Base-by-base conservation (phyloP, 176 grass and related monocot species). In the Guadua angustifolia region DNA sequence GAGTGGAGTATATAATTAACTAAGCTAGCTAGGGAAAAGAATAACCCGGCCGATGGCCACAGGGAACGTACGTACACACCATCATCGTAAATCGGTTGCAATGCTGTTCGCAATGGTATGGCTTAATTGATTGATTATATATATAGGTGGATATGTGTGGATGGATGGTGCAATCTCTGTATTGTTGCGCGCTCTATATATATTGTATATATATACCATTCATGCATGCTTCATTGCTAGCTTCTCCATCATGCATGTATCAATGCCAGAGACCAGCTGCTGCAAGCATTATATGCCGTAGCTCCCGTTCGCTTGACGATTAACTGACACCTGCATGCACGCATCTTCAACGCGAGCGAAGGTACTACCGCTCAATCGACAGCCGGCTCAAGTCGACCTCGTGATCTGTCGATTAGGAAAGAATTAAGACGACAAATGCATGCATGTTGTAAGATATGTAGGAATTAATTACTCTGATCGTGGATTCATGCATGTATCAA, bases 371-470 rank as follows among this genome's bases (percentile, higher is more conserved):
- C 14, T 15, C 2, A 21, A 67, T 21, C 19, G 19, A 56, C 69
- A 15, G 3, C 61, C 33, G 18, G 44, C 69, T 85, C 69, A 85
- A 84, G 70, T 51, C 33, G 83, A 59, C 51, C 89, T 90, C 35
- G 79, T 69, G 24, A 87, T 84, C 89, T 90, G 84, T 78, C 42
- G 19, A 57, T 61, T 12, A 36, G 38, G 10, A 21, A 57, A 80
- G 19, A 69, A n/a, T n/a, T n/a, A n/a, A 80, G 29, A 80, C 14
- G 19, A 1, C 14, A 5, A 10, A 6, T 16, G 6, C 53, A 72
- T 10, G 78, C 7, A 53, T 67, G 6, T 16, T 15, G 51, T 26
- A 60, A 29, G 22, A 45, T 45, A 8, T 1, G 9, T 44, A 18
- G 19, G 8, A 6, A n/a, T 1, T 7, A 7, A n/a, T 57, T 59